Evolutionary conservation across 2,329 filamentous ascomycete genomes (phyloP).

Genomic region (Immersiporthe knoxdaviesiana): DNA sequence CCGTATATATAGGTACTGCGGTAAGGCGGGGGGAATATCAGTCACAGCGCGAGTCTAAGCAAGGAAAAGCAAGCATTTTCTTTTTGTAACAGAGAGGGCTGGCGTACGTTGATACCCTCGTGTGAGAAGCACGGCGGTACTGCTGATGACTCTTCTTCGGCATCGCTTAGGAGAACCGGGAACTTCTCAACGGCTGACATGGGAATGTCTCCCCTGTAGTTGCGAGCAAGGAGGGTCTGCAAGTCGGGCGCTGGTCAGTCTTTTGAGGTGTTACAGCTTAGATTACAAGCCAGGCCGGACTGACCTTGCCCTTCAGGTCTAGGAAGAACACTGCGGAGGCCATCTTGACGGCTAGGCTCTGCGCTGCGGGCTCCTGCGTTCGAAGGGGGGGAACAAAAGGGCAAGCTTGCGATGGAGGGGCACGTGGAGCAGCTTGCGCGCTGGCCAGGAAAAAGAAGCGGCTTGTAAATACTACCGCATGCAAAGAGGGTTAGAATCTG

Average conservation of each 20-base stretch:
- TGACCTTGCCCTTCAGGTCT: constrained; percentile 98
- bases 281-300: constrained; percentile 30
- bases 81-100: constrained; percentile 8
- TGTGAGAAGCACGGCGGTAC: constrained; percentile 97
- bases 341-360: constrained; percentile 60
- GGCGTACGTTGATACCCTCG: constrained; percentile 89
- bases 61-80: not conserved
- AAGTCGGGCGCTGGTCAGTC: constrained; percentile 23
- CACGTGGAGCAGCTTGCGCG: constrained; percentile 30
- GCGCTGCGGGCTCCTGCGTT: constrained; percentile 31
- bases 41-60: not conserved
- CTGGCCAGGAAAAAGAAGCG: constrained; percentile 31
- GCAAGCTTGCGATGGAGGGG: constrained; percentile 31
- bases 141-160: constrained; percentile 97
- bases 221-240: constrained; percentile 95
- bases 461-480: constrained; percentile 21
- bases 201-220: constrained; percentile 97
- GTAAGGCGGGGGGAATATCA: constrained; percentile 7
- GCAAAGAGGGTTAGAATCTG: constrained; percentile 13
- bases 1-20: constrained; percentile 94
- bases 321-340: constrained; percentile 98
- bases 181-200: constrained; percentile 99
- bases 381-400: constrained; percentile 25
- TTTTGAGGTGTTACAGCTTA: constrained; percentile 1
- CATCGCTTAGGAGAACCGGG: constrained; percentile 91